Evolutionary conservation across 495 filamentous ascomycete genomes (phyloP).

Genomic region (Tuber microsphaerosporum): DNA sequence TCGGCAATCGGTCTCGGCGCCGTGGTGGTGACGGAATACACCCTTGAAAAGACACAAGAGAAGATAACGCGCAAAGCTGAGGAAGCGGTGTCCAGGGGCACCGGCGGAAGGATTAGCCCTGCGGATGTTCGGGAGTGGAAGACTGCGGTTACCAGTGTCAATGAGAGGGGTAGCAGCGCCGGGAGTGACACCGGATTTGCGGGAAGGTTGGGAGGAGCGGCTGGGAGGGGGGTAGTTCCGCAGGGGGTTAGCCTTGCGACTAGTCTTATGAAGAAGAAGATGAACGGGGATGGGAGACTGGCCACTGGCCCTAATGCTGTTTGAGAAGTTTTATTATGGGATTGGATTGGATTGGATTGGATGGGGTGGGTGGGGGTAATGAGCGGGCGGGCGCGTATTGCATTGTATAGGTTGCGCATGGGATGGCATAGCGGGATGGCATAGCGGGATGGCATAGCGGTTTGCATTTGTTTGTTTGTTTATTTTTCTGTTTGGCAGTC

Average conservation of each 20-base stretch:
- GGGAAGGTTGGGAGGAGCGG: background rate
- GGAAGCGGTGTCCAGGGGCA: constrained; percentile 17
- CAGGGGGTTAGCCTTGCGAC: constrained; percentile 1
- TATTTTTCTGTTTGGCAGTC: background rate
- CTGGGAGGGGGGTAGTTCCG: background rate
- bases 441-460: too few species aligned
- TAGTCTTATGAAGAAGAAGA: background rate
- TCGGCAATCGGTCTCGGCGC: constrained; percentile 16
- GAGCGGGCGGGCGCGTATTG: background rate
- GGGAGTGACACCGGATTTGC: background rate
- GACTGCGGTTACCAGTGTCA: background rate
- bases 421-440: background rate
- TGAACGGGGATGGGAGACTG: background rate
- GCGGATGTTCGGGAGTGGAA: background rate
- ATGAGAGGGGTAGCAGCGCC: background rate
- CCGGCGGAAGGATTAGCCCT: constrained; percentile 6
- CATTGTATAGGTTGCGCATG: background rate
- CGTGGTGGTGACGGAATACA: constrained; percentile 30
- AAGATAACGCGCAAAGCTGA: constrained; percentile 20
- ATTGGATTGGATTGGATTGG: too few species aligned
- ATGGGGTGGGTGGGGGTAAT: background rate
- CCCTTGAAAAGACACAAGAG: constrained; percentile 23
- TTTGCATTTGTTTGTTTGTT: background rate
- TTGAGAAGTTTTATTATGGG: background rate
- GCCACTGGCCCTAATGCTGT: background rate